Evolutionary conservation across 306 rosid species (phyloP).

Genomic region (Crataegus laevigata): DNA sequence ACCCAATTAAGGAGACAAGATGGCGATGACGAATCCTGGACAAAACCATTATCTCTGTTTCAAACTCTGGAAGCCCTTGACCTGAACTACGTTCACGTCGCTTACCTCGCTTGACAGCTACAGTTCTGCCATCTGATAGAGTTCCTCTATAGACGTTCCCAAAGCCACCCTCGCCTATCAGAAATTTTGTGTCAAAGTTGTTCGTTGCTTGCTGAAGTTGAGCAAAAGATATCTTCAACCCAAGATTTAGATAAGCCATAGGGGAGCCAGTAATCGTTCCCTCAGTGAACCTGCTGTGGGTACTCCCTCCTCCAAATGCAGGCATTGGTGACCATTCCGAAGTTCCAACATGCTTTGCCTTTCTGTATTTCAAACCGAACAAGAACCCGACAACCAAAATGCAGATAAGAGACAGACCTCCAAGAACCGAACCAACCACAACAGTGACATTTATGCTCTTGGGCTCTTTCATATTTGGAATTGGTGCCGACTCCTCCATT

Average conservation of each 20-base stretch:
- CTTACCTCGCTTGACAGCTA: slow-evolving; percentile 45
- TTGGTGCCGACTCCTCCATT: not conserved
- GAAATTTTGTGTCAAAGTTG: slow-evolving; percentile 25
- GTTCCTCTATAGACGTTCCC: slow-evolving; percentile 43
- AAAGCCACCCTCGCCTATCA: slow-evolving; percentile 51
- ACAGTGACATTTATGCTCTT: not conserved
- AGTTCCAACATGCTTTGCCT: slow-evolving; percentile 8
- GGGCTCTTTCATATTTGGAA: not conserved
- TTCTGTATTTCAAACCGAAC: slow-evolving; percentile 16
- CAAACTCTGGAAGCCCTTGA: slow-evolving; percentile 45
- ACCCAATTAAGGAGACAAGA: slow-evolving; percentile 52
- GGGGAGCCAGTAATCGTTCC: slow-evolving; percentile 18
- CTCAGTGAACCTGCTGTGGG: slow-evolving; percentile 25
- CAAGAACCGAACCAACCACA: slow-evolving; percentile 25
- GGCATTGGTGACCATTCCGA: slow-evolving; percentile 32
- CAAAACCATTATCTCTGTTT: slow-evolving; percentile 41
- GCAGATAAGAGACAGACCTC: slow-evolving; percentile 21
- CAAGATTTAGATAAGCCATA: slow-evolving; percentile 26
- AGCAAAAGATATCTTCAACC: slow-evolving; percentile 29
- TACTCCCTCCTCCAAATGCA: slow-evolving; percentile 35
- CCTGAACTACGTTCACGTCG: slow-evolving; percentile 18
- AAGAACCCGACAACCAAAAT: slow-evolving; percentile 12
- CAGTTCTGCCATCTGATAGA: slow-evolving; percentile 23
- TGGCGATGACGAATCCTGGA: slow-evolving; percentile 43
- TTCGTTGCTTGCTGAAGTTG: slow-evolving; percentile 38